Evolutionary conservation across 495 filamentous ascomycete genomes (phyloP), one percentile per base, ranked within the genome.

Genomic region (Penicillium manginii): DNA sequence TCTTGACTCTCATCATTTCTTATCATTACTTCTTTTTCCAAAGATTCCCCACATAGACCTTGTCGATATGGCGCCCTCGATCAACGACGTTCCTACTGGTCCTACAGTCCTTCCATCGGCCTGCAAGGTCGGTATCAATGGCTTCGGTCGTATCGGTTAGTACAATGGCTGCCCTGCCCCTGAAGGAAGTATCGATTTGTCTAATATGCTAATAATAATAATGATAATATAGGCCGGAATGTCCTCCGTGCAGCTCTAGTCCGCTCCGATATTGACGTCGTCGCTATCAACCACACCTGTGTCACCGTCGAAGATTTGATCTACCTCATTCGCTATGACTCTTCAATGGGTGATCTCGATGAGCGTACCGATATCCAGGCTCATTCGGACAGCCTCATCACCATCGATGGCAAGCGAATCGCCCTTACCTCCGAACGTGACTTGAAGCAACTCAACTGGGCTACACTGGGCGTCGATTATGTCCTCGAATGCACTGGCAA

Each of bases 301-400:
- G 54, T 40, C 42, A 60, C 67, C 6, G 67, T 74, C 6, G 61
- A 72, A 60, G 71, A 74, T 60, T 67, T 74, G 23, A 61, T 72
- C 64, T 71, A 74, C 61, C 71, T 74, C 11, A 70, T 74, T 62
- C 71, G 69, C 53, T 74, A 74, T 43, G 77, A 74, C 47, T 71
- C 68, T 12, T 71, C 63, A 6, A 73, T 73, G 71, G 71, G 71
- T 8, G 47, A 62, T 22, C 61, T 74, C 5, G 60, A 70, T 26
- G 65, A 66, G 15, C 48, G 60, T 31, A 68, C 64, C 55, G 54
- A 64, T 21, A 70, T 74, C 46, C 55, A 70, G 33, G 52, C 59
- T 19, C 35, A 69, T 51, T 70, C 69, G 11, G 76, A 66, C 35
- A 62, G 35, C 42, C 57, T 64, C 9, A 70, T 74, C 58, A 57